phyloP scores from a whole-genome alignment of 192 early-diverging fungal species.

The Piromyces finnis region DNA sequence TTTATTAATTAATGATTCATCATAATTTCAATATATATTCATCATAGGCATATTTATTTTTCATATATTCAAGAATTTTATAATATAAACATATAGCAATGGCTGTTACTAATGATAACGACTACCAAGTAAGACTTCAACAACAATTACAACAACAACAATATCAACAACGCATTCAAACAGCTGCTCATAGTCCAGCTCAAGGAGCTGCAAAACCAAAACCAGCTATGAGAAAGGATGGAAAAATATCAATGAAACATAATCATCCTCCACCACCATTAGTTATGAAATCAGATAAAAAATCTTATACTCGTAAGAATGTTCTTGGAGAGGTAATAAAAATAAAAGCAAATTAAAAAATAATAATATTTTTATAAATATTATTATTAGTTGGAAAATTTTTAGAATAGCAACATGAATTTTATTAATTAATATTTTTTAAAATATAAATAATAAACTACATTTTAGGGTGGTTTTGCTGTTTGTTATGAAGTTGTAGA shows the following conservation, averaged over 20 bases:
- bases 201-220: background rate
- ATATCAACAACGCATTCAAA: background rate
- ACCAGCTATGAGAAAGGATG: background rate
- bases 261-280: conserved; percentile 17
- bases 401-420: too few species aligned
- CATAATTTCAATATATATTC: too few species aligned
- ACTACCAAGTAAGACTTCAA: background rate
- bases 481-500: conserved; percentile 58
- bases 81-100: background rate
- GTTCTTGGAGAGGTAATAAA: conserved; percentile 28
- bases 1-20: too few species aligned
- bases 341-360: too few species aligned
- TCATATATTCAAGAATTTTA: background rate
- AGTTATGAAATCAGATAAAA: conserved; percentile 13
- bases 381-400: too few species aligned
- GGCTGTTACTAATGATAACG: background rate
- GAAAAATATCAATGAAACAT: background rate
- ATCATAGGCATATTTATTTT: too few species aligned
- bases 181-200: background rate
- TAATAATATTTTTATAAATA: too few species aligned
- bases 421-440: too few species aligned
- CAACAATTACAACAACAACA: background rate
- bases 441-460: too few species aligned
- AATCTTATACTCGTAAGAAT: conserved; percentile 11
- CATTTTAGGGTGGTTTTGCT: conserved; percentile 91